These are phyloP conservation scores for Lachancea fermentati DNA, from an alignment of 805 yeast species.

Conservation along the genomic window DNA sequence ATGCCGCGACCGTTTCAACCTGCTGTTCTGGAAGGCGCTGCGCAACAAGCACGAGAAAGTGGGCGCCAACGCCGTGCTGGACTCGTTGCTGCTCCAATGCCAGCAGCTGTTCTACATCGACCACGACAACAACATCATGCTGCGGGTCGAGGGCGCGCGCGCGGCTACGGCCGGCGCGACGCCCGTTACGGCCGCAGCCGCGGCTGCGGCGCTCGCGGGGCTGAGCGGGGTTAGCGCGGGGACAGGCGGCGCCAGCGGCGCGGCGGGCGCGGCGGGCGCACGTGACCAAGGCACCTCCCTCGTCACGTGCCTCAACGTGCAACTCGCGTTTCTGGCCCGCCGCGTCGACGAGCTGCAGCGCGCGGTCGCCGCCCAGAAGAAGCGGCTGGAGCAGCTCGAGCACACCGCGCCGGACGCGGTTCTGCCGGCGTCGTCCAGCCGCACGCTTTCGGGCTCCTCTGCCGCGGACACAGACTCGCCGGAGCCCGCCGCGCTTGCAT, in stretches of 20 bases:
- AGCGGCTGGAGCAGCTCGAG: neutral
- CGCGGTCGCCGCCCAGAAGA: neutral
- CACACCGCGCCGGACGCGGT: neutral
- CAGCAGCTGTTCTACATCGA: conserved; percentile 6
- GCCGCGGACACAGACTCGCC: neutral
- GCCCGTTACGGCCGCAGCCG: neutral
- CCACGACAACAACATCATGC: conserved; percentile 7
- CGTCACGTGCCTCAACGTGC: neutral
- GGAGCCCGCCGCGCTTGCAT: neutral
- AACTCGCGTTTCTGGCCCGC: neutral
- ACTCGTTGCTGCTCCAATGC: conserved; percentile 1
- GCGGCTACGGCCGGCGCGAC: neutral
- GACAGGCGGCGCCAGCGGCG: neutral
- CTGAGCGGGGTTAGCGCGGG: neutral
- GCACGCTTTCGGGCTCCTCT: too few species aligned
- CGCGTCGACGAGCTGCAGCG: conserved; percentile 2
- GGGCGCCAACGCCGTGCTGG: neutral
- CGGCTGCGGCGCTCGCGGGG: neutral
- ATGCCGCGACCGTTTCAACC: neutral
- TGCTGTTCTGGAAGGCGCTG: neutral
- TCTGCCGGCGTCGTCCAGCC: too few species aligned
- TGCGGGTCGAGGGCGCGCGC: conserved; percentile 1
- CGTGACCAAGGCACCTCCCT: neutral
- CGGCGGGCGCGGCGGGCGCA: neutral
- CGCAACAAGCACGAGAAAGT: neutral